phyloP scores from a whole-genome alignment of 495 filamentous ascomycete species.

The Evernia prunastri region DNA sequence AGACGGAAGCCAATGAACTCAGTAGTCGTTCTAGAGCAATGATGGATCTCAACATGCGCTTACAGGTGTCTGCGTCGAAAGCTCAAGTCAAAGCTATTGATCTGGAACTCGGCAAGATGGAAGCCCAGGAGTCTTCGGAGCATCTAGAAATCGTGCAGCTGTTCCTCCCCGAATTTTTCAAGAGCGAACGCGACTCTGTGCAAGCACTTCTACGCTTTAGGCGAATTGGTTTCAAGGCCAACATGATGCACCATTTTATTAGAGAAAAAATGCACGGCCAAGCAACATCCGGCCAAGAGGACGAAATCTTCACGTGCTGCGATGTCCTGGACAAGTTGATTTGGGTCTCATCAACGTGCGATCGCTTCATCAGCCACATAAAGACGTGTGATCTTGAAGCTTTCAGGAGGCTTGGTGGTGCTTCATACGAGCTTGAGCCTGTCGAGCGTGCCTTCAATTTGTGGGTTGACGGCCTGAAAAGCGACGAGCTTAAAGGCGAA shows the following conservation, averaged over 20 bases:
- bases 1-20: slow-evolving; percentile 83
- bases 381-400: slow-evolving; percentile 66
- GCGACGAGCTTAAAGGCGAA: slow-evolving; percentile 80
- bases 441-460: slow-evolving; percentile 84
- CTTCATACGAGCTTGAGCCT: slow-evolving; percentile 83
- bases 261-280: slow-evolving; percentile 62
- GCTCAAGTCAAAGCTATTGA: slow-evolving; percentile 91
- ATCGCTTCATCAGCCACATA: slow-evolving; percentile 74
- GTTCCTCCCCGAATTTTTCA: slow-evolving; percentile 85
- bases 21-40: slow-evolving; percentile 79
- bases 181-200: slow-evolving; percentile 72
- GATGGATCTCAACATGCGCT: slow-evolving; percentile 92
- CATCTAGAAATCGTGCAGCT: slow-evolving; percentile 80
- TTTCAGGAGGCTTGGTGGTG: slow-evolving; percentile 67
- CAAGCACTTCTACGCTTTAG: slow-evolving; percentile 80
- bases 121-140: slow-evolving; percentile 81
- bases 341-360: slow-evolving; percentile 75
- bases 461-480: slow-evolving; percentile 77
- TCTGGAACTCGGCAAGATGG: slow-evolving; percentile 77
- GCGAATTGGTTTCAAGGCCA: slow-evolving; percentile 81
- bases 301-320: slow-evolving; percentile 69
- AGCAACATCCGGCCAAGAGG: slow-evolving; percentile 50
- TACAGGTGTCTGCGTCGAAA: slow-evolving; percentile 82
- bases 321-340: slow-evolving; percentile 78
- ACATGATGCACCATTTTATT: slow-evolving; percentile 69